Evolutionary conservation across 2,329 filamentous ascomycete genomes (phyloP).

Genomic region (Cladosporium sp.): DNA sequence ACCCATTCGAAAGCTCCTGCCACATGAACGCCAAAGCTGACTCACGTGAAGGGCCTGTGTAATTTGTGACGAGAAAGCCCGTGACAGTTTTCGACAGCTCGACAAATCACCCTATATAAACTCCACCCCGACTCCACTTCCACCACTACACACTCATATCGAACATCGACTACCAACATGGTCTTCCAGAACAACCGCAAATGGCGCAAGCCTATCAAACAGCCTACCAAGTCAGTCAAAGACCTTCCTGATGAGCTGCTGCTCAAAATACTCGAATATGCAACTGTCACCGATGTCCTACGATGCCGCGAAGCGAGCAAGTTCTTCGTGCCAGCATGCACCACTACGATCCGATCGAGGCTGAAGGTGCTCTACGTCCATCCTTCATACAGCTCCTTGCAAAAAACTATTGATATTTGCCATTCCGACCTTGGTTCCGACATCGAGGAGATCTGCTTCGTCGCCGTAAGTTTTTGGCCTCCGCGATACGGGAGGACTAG

Average conservation of each 20-base stretch:
- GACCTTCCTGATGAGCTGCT: constrained; percentile 15
- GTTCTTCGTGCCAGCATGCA: constrained; percentile 4
- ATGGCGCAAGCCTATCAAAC: background rate
- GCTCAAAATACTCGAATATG: constrained; percentile 6
- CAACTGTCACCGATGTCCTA: background rate
- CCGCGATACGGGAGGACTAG: background rate
- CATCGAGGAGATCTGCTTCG: constrained; percentile 15
- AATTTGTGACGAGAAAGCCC: too few species aligned
- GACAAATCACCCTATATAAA: too few species aligned
- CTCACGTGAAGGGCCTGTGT: too few species aligned
- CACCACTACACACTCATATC: background rate
- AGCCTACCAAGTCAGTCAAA: constrained; percentile 2
- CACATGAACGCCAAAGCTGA: too few species aligned
- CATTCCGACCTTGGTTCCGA: constrained; percentile 11
- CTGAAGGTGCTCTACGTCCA: constrained; percentile 17
- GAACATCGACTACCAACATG: constrained; percentile 6
- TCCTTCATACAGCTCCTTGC: constrained; percentile 9
- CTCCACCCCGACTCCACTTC: too few species aligned
- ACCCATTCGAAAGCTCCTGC: too few species aligned
- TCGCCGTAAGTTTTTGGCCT: constrained; percentile 5
- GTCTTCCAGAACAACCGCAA: constrained; percentile 7
- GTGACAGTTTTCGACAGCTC: too few species aligned
- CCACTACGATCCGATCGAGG: constrained; percentile 2
- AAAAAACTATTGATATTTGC: constrained; percentile 11
- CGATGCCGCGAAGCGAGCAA: constrained; percentile 2